These are phyloP conservation scores for Salvia miltiorrhiza DNA, from an alignment of 257 asterid species.

Conservation along the genomic window DNA sequence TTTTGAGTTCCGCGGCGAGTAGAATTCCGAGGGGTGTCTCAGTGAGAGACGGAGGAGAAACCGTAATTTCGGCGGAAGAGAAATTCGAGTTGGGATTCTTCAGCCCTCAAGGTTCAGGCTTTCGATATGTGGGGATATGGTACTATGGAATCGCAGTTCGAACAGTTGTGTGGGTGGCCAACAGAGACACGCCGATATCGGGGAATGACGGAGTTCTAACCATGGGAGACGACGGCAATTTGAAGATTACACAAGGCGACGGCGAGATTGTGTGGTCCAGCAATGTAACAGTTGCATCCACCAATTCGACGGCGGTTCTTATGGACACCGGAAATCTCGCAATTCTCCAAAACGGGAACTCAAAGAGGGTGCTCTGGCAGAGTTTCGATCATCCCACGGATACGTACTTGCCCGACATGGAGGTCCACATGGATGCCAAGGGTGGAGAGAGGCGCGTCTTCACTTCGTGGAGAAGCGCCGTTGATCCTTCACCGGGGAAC, in stretches of 20 bases:
- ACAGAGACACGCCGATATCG: constrained; percentile 49
- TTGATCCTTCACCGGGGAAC: constrained; percentile 66
- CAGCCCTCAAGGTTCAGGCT: constrained; percentile 39
- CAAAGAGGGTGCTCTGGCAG: constrained; percentile 31
- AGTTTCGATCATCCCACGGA: constrained; percentile 65
- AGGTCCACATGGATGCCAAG: constrained; percentile 17
- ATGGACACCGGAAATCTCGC: constrained; percentile 47
- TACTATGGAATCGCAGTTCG: constrained; percentile 23
- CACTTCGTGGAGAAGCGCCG: constrained; percentile 52
- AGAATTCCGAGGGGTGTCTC: constrained; percentile 27
- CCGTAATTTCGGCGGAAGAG: constrained; percentile 35
- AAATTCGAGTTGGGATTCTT: constrained; percentile 67
- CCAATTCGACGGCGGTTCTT: constrained; percentile 40
- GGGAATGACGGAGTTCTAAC: constrained; percentile 42
- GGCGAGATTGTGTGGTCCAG: constrained; percentile 41
- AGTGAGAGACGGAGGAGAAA: constrained; percentile 53
- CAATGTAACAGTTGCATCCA: constrained; percentile 21
- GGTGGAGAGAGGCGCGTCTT: constrained; percentile 37
- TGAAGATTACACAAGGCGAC: constrained; percentile 35
- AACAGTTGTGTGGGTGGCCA: constrained; percentile 76
- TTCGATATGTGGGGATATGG: constrained; percentile 76
- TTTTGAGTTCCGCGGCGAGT: constrained; percentile 26
- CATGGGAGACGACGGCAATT: constrained; percentile 36
- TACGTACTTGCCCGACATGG: constrained; percentile 61
- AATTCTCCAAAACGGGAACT: neutral